Base-by-base conservation (phyloP, 164 flowering plant species). In the Macadamia integrifolia region DNA sequence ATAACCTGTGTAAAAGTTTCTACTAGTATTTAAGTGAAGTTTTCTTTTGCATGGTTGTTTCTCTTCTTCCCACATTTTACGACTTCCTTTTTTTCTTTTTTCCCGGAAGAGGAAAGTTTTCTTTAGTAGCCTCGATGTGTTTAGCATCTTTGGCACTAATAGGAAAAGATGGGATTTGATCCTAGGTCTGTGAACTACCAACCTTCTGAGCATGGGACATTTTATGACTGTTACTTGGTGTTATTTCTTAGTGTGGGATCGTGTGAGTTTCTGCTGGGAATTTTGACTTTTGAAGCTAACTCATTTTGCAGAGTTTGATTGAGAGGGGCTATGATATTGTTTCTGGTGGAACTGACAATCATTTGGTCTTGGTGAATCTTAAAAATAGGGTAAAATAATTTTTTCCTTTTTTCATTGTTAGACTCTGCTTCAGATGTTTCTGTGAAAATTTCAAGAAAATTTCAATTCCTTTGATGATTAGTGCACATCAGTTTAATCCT, bases 291-390 rank as follows among this genome's bases (percentile, higher is more conserved):
- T 62, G 15, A n/a, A 43, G 68, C 52, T n/a, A 71, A 12, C 35
- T 28, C 15, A 43, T 61, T 76, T 70, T 82, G 78, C 89, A 93
- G 98, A 74, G 80, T 60, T 76, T 94, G 81, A 10, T 48, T 1
- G 77, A 81, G 70, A 77, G 53, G 53, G 97, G 98, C 62, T 95
- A 90, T 76, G 94, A 92, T 18, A 89, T 95, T 73, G 99, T 95
- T 18, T 92, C 97, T 72, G 99, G 97, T 61, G 99, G 99, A 73
- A 94, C 99, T 66, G 99, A 94, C 8, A 94, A 92, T 81, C 99
- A 94, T 80, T 73, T 94, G 55, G 97, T 94, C 56, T 77, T 92
- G 85, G 98, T 92, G 65, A 92, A 92, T 71, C 75, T 86, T 66
- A 84, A 78, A 68, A 74, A 70, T 70, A 86, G 79, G 89, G 89